phyloP scores from a whole-genome alignment of 345 rosid genomes.

The Eucalyptus curtisii region DNA sequence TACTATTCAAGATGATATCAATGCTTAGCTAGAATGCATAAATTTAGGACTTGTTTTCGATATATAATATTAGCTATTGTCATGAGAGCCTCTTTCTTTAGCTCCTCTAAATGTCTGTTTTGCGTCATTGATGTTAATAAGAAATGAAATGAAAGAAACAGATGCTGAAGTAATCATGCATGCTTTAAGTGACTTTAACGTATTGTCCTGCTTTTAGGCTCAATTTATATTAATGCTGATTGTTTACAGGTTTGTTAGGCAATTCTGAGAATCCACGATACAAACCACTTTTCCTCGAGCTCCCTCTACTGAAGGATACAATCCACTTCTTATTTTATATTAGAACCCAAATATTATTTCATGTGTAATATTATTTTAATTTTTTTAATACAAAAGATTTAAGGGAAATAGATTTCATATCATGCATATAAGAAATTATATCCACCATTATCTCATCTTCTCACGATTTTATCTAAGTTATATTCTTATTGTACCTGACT shows the following conservation, averaged over 20 bases:
- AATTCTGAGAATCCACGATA: conserved; percentile 55
- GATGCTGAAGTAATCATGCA: neutral
- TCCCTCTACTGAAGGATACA: conserved; percentile 58
- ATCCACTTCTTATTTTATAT: no score
- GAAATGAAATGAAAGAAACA: neutral
- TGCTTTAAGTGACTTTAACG: neutral
- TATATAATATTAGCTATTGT: neutral
- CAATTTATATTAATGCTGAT: neutral
- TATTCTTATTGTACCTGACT: no score
- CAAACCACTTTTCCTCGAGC: conserved; percentile 94
- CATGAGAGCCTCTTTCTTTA: neutral
- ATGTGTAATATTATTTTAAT: no score
- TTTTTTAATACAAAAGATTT: no score
- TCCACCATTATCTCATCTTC: no score
- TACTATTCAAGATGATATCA: neutral
- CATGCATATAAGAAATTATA: no score
- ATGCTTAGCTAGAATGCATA: neutral
- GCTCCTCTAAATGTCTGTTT: neutral
- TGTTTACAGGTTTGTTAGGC: conserved; percentile 46
- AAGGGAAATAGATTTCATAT: no score
- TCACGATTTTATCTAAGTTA: no score
- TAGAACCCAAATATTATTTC: no score
- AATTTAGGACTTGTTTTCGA: neutral
- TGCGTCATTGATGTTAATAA: neutral
- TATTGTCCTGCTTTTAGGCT: neutral